Base-by-base conservation (phyloP, 306 rosid species). In the Malus domestica region DNA sequence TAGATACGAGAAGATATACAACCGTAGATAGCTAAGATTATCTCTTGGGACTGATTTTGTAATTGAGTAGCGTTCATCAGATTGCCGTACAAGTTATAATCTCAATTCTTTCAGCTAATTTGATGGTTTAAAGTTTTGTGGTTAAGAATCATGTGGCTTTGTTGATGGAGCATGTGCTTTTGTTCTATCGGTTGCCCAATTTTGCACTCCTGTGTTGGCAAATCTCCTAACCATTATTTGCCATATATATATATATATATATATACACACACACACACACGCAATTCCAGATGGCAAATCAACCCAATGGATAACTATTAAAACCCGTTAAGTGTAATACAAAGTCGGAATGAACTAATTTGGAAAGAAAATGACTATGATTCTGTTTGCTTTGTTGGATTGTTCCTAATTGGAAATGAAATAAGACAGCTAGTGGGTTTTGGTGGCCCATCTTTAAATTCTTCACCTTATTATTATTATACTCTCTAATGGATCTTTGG, bases 151-250 rank as follows among this genome's bases (percentile, higher is more conserved):
- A 89, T 84, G 91, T 88, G 97, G 81, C 32, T 49, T 77, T 88
- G 89, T 76, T 85, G 76, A 59, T 69, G 72, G 70, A 78, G 78
- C 97, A 89, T 85, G 90, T 89, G 93, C 83, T 42, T 74, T 76
- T 86, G 86, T 84, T 81, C 80, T 75, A 33, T 57, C 81, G 75
- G 77, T 75, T 70, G 75, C 81, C 80, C 67, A 9, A 69, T 79
- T 66, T 75, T 65, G 83, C 82, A 78, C 80, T 77, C 68, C 9
- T 76, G 65, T 86, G 85, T 76, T 85, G 82, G 85, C 86, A 52
- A 84, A 84, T 80, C 77, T 45, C 88, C 82, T 73, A 80, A 73
- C 73, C 86, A 83, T 58, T 72, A 80, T 88, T 87, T 87, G 83
- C 90, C 75, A 22, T 4, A 23, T 46, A 20, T 1, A 30, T 19